Base-by-base conservation (phyloP, 1,139 yeast species). In the Blastobotrys buckinghamii region DNA sequence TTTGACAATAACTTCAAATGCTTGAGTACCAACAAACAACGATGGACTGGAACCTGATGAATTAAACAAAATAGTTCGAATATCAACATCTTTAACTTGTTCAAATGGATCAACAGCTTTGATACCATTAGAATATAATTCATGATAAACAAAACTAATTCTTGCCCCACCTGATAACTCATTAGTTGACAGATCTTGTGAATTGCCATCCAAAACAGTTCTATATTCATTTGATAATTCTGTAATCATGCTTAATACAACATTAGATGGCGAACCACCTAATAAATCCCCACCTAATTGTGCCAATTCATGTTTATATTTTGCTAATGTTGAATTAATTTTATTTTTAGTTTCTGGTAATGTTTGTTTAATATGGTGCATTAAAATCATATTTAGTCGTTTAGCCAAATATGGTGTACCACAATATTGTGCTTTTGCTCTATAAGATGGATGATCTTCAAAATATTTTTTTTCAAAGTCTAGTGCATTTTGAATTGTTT, bases 31-130 rank as follows among this genome's bases (percentile, higher is more conserved):
- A 51, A 92, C 98, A 70, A 92, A 92, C 60, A 92, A 75, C 5
- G 96, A 86, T n/a, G 98, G 98, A 0, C 97, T 88, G 16, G 97
- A 84, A 63, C 98, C 98, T 13, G 96, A 85, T 41, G 97, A 87
- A 67, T 92, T 92, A 73, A 90, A 95, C 37, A 72, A 60, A 50
- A 92, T 90, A 13, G 98, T 92, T 69, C 98, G 82, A 60, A 94
- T 94, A 66, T 92, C 99, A 33, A 88, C 84, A 66, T 92, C 98
- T 70, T 88, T 89, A 61, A 92, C 90, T 68, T 90, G 96, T 65
- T 92, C 98, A 68, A 87, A 92, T 49, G 99, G 99, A 66, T 94
- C 98, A 51, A 92, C 76, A 0, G 97, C 89, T 63, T 81, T 79
- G 51, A 92, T 78, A 69, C 98, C 98, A 65, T 87, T 90, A 64